These are phyloP conservation scores for Salix koriyanagi DNA, from an alignment of 345 rosid species.

Conservation along the genomic window DNA sequence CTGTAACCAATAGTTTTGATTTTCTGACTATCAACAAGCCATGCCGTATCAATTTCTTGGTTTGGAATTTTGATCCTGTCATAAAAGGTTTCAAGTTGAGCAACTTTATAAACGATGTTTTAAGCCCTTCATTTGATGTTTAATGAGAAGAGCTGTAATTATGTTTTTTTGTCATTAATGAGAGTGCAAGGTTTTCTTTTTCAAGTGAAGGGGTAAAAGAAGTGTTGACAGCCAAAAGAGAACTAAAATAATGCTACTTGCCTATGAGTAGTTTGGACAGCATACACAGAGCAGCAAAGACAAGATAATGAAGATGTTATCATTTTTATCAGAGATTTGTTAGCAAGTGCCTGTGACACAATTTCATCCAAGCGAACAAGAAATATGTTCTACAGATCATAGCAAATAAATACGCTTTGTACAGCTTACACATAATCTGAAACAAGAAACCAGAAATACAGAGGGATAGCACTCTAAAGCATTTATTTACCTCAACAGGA, in stretches of 20 bases:
- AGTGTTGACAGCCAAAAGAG: too few relatives aligned
- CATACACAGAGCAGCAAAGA: background rate
- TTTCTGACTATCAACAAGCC: background rate
- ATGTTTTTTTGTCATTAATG: background rate
- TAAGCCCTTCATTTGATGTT: background rate
- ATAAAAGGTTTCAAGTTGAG: background rate
- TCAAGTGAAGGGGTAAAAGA: too few relatives aligned
- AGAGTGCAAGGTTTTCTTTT: too few relatives aligned
- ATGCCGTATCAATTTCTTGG: background rate
- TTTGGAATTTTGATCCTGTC: background rate
- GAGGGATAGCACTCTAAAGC: background rate
- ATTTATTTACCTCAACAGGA: conserved; percentile 54
- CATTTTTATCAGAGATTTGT: background rate
- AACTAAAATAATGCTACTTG: too few relatives aligned
- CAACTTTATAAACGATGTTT: background rate
- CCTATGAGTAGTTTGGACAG: background rate
- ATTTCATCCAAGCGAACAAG: background rate
- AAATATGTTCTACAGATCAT: background rate
- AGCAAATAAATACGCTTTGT: background rate
- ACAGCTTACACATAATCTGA: background rate
- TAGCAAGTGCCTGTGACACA: background rate
- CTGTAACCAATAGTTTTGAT: background rate
- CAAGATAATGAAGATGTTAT: background rate
- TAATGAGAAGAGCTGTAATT: background rate
- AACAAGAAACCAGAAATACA: background rate